Evolutionary conservation across 352 stramenopile species (phyloP), one percentile per base, ranked within the genome.

Genomic region (Globisporangium apiculatum): DNA sequence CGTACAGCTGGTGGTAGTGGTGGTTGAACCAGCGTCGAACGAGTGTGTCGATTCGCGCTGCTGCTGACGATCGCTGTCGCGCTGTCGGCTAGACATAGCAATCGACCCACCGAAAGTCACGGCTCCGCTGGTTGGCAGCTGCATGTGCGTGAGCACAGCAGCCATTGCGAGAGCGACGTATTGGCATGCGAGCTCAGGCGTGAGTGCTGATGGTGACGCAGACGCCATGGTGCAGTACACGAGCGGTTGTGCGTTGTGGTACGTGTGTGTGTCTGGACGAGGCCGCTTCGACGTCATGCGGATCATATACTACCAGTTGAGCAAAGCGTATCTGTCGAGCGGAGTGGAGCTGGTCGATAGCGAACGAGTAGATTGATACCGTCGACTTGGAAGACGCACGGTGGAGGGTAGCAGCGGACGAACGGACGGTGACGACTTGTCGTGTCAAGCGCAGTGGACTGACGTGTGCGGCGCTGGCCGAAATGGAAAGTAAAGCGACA

Each of bases 401-500:
- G 53, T 36, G 17, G 7, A 38, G 51, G 9, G 51, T 42, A 12
- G 38, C 3, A 38, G 51, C 42, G 50, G 31, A 55, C 36, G 50
- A 18, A 48, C 24, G 45, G 36, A 46, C 7, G 43, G 24, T 3
- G 24, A 31, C 3, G 24, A 31, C 2, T 31, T 31, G 24, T 31
- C 24, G 24, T 31, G 24, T 31, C 1, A 31, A 31, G 36, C 14
- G 31, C 18, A 4, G 12, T 47, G 35, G 24, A 53, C 41, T 8
- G 41, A 8, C 6, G 17, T 65, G 59, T 40, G 59, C 31, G n/a
- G 10, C 47, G 41, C 31, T 57, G 40, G 59, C 59, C 59, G 59
- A 65, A 65, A 57, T 56, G 53, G 51, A 65, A 65, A 65, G 59
- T 65, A 49, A 35, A 47, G 42, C 42, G 42, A 47, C 15, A 17